Evolutionary conservation across 306 rosid species (phyloP).

Genomic region (Cucurbita maxima): DNA sequence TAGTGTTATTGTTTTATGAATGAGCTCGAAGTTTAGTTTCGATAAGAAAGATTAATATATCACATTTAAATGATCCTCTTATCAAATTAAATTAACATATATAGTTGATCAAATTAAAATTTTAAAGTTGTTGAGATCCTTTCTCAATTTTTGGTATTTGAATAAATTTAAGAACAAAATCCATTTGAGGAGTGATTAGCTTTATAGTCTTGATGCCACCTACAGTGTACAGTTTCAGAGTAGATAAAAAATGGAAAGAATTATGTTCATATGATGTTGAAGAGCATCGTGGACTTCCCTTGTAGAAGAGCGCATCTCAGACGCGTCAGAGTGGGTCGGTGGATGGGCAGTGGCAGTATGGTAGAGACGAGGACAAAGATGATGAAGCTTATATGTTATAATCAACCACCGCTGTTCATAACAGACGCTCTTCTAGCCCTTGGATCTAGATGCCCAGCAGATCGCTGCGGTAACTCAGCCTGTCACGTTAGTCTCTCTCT

Average conservation of each 20-base stretch:
- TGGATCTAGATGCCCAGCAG: neutral
- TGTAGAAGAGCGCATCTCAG: conserved; percentile 15
- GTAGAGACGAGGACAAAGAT: neutral
- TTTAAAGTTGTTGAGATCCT: too few relatives aligned
- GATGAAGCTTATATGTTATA: neutral
- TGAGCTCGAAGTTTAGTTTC: too few relatives aligned
- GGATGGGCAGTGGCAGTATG: neutral
- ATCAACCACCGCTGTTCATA: neutral
- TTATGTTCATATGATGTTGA: neutral
- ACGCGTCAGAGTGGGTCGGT: neutral
- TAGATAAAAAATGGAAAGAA: neutral
- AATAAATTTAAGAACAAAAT: too few relatives aligned
- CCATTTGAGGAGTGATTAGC: neutral
- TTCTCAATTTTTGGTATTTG: too few relatives aligned
- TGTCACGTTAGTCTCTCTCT: conserved; percentile 3
- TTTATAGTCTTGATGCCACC: neutral
- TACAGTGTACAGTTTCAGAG: neutral
- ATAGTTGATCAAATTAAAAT: too few relatives aligned
- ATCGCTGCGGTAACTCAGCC: neutral
- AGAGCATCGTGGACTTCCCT: neutral
- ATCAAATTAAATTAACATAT: too few relatives aligned
- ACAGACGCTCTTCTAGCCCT: conserved; percentile 3
- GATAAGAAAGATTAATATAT: too few relatives aligned
- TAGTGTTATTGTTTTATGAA: too few relatives aligned
- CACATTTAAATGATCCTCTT: too few relatives aligned